Base-by-base conservation (phyloP, 208 protist species). In the Acanthamoeba lugdunensis region DNA sequence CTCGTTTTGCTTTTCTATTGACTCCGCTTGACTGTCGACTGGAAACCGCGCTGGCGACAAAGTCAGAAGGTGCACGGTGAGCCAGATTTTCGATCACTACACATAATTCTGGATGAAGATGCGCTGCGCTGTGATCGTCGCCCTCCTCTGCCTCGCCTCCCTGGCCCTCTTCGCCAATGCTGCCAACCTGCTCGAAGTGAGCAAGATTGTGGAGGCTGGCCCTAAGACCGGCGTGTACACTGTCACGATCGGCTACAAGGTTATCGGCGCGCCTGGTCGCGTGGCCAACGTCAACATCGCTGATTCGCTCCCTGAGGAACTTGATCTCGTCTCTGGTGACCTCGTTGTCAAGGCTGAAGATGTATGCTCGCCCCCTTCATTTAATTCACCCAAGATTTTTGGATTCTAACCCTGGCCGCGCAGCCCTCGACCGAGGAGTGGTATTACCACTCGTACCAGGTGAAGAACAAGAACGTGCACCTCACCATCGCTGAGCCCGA, bases 381-480 rank as follows among this genome's bases (percentile, higher is more conserved):
- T 30, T 13, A 50, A 81, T 52, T 81, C 7, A 9, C 45, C 28
- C 71, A 50, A 81, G 65, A 73, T 73, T 73, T 28, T 41, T 37
- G 65, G 25, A 41, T 73, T 81, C 73, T 81, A 37, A 71, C 23
- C n/a, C 25, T 71, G 7, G 8, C 18, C n/a, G 7, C 11, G 3
- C 25, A 81, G 73, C 73, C 73, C 73, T 48, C 73, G 7, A 81
- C 73, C 37, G 37, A 41, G 7, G 73, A 81, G 73, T 81, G 73
- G 73, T 81, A 81, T 30, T 50, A 81, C 73, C 73, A 81, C 73
- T 30, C 73, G 18, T 81, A 81, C 73, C 18, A 30, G 73, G 73
- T 81, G 73, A 54, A 41, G 41, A 18, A 13, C 73, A 81, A 81
- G 73, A 48, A 81, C 25, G 33, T 81, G 30, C 37, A 14, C 18